Evolutionary conservation across 768 basidiomycete species (phyloP), one percentile per base, ranked within the genome.

Genomic region (Pleurotus tuber-regium): DNA sequence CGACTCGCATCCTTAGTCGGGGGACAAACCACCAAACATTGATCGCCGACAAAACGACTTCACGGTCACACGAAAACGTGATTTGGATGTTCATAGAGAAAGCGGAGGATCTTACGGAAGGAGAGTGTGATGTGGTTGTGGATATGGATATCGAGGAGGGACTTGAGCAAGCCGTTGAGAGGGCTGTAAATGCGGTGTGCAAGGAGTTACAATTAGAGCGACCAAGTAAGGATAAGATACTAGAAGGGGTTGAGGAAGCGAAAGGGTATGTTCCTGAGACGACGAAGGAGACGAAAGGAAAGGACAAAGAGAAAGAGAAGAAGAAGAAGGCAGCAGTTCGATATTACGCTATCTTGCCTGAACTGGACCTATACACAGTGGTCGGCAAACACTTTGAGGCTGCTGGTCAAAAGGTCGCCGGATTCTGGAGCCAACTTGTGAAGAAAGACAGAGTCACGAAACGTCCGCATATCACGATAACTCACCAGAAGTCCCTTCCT

Each of bases 11-110:
- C 49, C 60, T 78, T 4, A 53, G 57, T 12, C 86, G 97, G 4
- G 97, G 96, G 0, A 78, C 82, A 3, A 89, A 87, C 55, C 97
- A 99, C 70, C 89, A 98, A 64, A 79, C 81, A 0, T 79, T 99
- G 0, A 82, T 77, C 30, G 83, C 86, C 0, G 82, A 86, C 55
- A 46, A 49, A 4, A 64, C 61, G 8, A 50, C 63, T 12, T 63
- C 68, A 14, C 78, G 76, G 50, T 59, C 67, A 23, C 90, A 98
- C 66, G 94, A 97, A 66, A 74, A 80, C 4, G 80, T 95, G 16
- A 66, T 98, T n/a, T 84, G 85, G 83, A 75, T 73, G 67, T 98
- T 99, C 70, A 69, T 98, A 48, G 71, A 68, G 21, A 55, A 69
- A n/a, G 65, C 72, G 0, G 82, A 94, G 56, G 76, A 80, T 56